Conservation (phyloP, 306 rosid genomes). For the Rosa multiflora region DNA sequence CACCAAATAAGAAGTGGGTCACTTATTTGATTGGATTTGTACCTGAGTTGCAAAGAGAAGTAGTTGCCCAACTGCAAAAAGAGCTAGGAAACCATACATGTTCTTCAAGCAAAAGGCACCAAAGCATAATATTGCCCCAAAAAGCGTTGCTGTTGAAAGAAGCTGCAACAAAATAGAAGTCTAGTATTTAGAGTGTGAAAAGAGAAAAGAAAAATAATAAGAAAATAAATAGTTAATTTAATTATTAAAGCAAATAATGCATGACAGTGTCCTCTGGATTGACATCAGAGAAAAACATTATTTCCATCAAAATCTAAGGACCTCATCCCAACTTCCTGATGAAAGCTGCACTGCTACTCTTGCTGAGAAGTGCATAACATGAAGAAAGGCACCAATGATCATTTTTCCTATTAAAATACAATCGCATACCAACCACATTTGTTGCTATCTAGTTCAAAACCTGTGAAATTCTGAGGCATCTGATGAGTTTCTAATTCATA, state of each 20-base stretch:
- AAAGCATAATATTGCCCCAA: slow-evolving; percentile 69
- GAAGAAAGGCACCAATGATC: not conserved
- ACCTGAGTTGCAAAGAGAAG: slow-evolving; percentile 83
- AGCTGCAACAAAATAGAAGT: slow-evolving; percentile 48
- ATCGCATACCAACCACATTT: not conserved
- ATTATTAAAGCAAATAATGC: not conserved
- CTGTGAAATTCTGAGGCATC: not conserved
- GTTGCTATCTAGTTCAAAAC: not conserved
- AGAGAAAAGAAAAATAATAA: not conserved
- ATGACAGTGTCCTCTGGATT: not conserved
- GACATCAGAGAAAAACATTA: not conserved
- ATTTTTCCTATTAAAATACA: not conserved
- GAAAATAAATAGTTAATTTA: not conserved
- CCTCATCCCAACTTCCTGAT: not conserved
- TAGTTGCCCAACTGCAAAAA: slow-evolving; percentile 74
- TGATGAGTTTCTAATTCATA: not conserved
- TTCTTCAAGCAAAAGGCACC: slow-evolving; percentile 64
- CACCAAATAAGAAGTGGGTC: slow-evolving; percentile 1
- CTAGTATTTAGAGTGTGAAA: not conserved
- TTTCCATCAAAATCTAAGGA: not conserved
- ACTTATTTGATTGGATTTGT: slow-evolving; percentile 13
- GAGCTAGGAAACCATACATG: slow-evolving; percentile 68
- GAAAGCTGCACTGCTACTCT: not conserved
- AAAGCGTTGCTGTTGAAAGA: slow-evolving; percentile 53
- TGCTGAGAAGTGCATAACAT: not conserved